Evolutionary conservation across 257 asterid genomes (phyloP), one percentile per base, ranked within the genome.

Genomic region (Dorcoceras hygrometricum): DNA sequence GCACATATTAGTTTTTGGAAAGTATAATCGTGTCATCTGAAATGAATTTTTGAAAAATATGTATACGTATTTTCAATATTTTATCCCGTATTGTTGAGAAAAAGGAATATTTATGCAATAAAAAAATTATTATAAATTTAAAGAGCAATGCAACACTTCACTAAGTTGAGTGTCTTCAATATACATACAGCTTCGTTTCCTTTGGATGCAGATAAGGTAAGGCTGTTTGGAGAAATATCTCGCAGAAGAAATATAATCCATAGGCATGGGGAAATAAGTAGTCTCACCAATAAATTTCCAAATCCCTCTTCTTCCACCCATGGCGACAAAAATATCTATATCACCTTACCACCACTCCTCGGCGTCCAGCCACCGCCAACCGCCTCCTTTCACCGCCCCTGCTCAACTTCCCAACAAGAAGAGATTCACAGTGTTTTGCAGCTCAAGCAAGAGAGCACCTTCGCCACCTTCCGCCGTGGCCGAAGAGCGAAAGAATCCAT

Each of bases 241-340:
- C 71, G 54, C 11, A 59, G 29, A 22, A 26, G 0, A 63, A 43
- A 58, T 18, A 56, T 8, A n/a, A 20, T 19, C 32, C 27, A 4
- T 4, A 48, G 58, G 27, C 51, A 28, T 26, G 24, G 25, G 54
- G 22, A 46, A 25, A 57, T 61, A 31, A 60, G 64, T 59, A 68
- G 59, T 57, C 28, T 36, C 62, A 22, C 24, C 62, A 43, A 62
- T 59, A 65, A 69, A 62, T 34, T 10, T 73, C 53, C 62, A 1
- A 57, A 70, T n/a, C 29, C 55, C 32, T 8, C 39, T 24, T 54
- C 39, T 46, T 67, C 29, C 59, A 25, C 19, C 89, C 69, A 89
- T 92, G 96, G 95, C 97, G 22, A 80, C 91, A 20, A 89, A 87
- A 57, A 78, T 86, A 56, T 77, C 87, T 62, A 14, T 78, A 69